Base-by-base conservation (phyloP, 371 early-diverging fungal genomes). In the Rhizopus sp. region DNA sequence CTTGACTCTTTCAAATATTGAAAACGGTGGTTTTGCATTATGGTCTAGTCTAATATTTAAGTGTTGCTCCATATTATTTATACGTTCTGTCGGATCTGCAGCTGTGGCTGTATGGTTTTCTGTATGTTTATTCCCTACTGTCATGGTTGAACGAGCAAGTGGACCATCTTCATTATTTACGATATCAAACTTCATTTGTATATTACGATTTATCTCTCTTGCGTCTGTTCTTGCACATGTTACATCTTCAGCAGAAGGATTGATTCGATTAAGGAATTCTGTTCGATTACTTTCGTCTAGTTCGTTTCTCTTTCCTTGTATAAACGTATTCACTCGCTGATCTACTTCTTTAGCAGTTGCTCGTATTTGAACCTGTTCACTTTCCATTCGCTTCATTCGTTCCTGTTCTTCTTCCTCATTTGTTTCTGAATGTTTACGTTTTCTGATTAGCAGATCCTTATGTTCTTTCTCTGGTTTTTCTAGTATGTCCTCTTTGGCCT, bases 151-250 rank as follows among this genome's bases (percentile, higher is more conserved):
- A 15, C 89, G 74, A 16, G 86, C 86, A 31, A 89, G 66, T 37
- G 90, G 88, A n/a, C 87, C 84, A 34, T 88, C 88, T 51, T 85
- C 85, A 55, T 92, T 90, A 56, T 88, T 84, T 17, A 86, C 89
- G 31, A 89, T 78, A 51, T 89, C 88, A 62, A 87, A 79, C 55
- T 86, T 89, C 93, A 92, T 92, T 69, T 92, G 93, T 33, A 90
- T 85, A 13, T 83, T 87, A 7, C 93, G 73, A 61, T 92, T 90
- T 37, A 92, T 80, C 60, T 87, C 88, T 35, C 81, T 69, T 0
- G 91, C 87, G 57, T 89, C 88, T 3, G 83, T 78, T 50, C 93
- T 78, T n/a, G 89, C 86, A 61, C 89, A 86, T 1, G 78, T 75
- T 3, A 77, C 67, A 39, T 74, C 75, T 32, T 56, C 70, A 31